Evolutionary conservation across 306 rosid species (phyloP).

Genomic region (Senna siamea): DNA sequence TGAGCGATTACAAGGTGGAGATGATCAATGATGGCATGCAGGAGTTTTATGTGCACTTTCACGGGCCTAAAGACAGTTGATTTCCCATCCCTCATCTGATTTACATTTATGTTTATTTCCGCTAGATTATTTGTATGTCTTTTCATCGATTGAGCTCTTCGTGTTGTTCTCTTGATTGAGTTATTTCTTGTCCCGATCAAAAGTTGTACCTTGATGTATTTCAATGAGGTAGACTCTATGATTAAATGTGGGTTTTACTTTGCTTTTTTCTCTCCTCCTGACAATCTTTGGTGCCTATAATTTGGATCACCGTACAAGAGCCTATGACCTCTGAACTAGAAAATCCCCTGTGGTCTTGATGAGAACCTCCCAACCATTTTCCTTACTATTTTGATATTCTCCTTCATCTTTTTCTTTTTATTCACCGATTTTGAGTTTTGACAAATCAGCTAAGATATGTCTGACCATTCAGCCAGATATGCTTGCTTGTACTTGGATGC

Average conservation of each 20-base stretch:
- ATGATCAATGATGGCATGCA: conserved; percentile 78
- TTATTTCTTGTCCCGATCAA: conserved; percentile 9
- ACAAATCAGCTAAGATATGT: neutral
- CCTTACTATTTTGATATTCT: neutral
- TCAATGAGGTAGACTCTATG: neutral
- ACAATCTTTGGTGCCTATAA: neutral
- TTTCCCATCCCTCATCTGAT: conserved; percentile 36
- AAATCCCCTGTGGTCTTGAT: conserved; percentile 13
- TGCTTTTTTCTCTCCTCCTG: neutral
- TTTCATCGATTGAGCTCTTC: neutral
- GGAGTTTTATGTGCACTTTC: conserved; percentile 77
- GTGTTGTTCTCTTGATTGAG: neutral
- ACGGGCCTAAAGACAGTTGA: conserved; percentile 84
- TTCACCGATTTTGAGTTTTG: conserved; percentile 1
- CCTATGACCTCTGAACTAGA: conserved; percentile 31
- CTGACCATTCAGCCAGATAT: conserved; percentile 10
- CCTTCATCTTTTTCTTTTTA: neutral
- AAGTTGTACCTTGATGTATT: conserved; percentile 17
- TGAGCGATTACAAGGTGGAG: conserved; percentile 90
- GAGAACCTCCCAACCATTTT: neutral
- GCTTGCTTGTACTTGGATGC: conserved; percentile 37
- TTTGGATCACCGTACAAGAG: conserved; percentile 36
- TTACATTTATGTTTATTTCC: conserved; percentile 4
- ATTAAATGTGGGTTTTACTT: conserved; percentile 30
- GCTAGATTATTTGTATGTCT: neutral